Evolutionary conservation across 768 basidiomycete species (phyloP).

Genomic region (Kockovaella imperatae): DNA sequence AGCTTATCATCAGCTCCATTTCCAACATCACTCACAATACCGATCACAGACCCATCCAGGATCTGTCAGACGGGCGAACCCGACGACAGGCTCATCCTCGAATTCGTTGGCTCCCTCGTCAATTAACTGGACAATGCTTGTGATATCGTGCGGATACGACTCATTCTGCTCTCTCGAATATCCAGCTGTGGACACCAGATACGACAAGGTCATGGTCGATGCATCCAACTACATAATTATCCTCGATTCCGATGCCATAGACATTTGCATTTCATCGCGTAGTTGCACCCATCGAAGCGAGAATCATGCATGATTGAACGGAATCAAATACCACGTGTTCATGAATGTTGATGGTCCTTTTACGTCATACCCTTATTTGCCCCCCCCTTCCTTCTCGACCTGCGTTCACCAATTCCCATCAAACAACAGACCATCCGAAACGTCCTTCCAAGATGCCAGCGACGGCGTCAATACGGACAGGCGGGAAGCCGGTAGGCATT

Average conservation of each 20-base stretch:
- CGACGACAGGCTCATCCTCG: conserved; percentile 30
- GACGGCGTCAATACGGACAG: no score
- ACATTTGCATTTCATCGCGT: no score
- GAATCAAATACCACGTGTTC: no score
- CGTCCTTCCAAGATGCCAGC: no score
- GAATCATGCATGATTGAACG: no score
- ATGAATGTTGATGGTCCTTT: no score
- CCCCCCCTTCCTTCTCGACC: no score
- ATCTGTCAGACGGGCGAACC: conserved; percentile 17
- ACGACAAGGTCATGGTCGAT: conserved; percentile 20
- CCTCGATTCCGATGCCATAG: no score
- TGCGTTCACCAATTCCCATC: no score
- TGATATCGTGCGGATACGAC: conserved; percentile 24
- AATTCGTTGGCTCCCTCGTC: conserved; percentile 31
- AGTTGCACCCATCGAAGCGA: no score
- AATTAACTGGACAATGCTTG: conserved; percentile 31
- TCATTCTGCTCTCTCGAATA: conserved; percentile 38
- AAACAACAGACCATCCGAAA: no score
- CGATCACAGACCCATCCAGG: conserved; percentile 26
- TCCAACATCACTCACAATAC: conserved; percentile 25
- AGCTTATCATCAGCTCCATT: conserved; percentile 9
- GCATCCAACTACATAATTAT: background rate
- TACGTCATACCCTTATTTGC: no score
- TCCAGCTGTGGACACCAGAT: conserved; percentile 39
- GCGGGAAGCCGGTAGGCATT: conserved; percentile 9